A percentile compares a stretch with the other conserved stretches of the same genome.
Conservation (phyloP, 148 eudicot species). For the Arctostaphylos glauca region DNA sequence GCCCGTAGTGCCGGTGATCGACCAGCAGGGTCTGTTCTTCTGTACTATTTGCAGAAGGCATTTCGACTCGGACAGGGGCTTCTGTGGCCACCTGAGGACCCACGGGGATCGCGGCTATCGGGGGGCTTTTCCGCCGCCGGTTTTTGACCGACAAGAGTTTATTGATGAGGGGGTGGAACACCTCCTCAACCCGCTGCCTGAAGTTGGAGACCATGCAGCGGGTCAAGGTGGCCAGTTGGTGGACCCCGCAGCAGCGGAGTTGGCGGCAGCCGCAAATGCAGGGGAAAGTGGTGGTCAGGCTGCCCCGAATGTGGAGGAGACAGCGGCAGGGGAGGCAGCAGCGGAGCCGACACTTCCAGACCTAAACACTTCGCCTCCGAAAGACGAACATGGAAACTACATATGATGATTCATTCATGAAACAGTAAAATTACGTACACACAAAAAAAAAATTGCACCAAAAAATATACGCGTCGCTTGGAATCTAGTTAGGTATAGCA, state of each 20-base stretch:
- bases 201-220: background rate
- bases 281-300: background rate
- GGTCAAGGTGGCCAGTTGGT: background rate
- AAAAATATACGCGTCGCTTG: background rate
- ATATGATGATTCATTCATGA: background rate
- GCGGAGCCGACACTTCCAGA: background rate
- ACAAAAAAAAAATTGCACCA: background rate
- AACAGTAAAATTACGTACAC: background rate
- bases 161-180: background rate
- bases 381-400: background rate
- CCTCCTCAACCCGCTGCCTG: background rate
- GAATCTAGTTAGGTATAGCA: background rate
- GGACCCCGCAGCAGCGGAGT: background rate
- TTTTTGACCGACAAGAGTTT: background rate
- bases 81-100: background rate
- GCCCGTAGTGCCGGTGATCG: background rate
- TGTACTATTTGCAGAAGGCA: background rate
- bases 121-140: background rate
- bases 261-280: background rate
- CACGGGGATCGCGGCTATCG: background rate
- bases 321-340: background rate
- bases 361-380: background rate
- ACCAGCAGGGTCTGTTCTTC: background rate
- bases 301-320: background rate
- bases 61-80: background rate